These are phyloP conservation scores for Xylariales sp. DNA, from an alignment of 2,329 filamentous ascomycete genomes.

Conservation along the genomic window DNA sequence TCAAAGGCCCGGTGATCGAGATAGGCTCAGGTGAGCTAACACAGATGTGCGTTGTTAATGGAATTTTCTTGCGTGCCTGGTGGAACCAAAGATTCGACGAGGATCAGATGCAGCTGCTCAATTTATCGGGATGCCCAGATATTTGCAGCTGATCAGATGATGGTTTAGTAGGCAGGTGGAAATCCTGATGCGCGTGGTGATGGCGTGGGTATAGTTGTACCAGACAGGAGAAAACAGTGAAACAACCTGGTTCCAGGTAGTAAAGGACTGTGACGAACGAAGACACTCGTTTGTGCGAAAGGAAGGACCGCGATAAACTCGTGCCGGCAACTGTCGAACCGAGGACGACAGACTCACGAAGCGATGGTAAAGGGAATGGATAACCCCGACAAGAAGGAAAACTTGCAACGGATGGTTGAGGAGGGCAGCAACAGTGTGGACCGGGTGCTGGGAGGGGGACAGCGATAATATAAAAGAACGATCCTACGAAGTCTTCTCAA, in stretches of 20 bases:
- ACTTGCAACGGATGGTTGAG: not conserved
- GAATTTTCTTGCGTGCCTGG: not conserved
- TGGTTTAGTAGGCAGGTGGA: no score
- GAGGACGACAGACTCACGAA: no score
- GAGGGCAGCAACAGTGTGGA: slow-evolving; percentile 3
- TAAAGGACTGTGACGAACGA: slow-evolving; percentile 16
- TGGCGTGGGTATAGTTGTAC: slow-evolving; percentile 9
- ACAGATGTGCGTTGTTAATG: no score
- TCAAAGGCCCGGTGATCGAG: slow-evolving; percentile 6
- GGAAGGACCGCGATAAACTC: slow-evolving; percentile 9
- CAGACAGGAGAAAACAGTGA: slow-evolving; percentile 22
- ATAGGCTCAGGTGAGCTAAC: slow-evolving; percentile 2
- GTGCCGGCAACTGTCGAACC: slow-evolving; percentile 2
- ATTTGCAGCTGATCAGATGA: slow-evolving; percentile 7
- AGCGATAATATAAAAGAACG: no score
- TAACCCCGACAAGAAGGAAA: slow-evolving; percentile 3
- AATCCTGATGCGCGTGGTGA: no score
- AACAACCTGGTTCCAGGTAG: slow-evolving; percentile 31
- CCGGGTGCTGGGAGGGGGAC: no score
- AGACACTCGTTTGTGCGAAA: slow-evolving; percentile 12
- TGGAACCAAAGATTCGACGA: slow-evolving; percentile 1
- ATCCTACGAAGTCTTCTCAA: not conserved
- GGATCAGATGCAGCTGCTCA: slow-evolving; percentile 5
- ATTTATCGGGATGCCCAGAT: slow-evolving; percentile 2
- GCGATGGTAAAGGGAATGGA: slow-evolving; percentile 8